Evolutionary conservation across 164 flowering plant genomes (phyloP), one percentile per base, ranked within the genome.

Genomic region (Vitis labrusca): DNA sequence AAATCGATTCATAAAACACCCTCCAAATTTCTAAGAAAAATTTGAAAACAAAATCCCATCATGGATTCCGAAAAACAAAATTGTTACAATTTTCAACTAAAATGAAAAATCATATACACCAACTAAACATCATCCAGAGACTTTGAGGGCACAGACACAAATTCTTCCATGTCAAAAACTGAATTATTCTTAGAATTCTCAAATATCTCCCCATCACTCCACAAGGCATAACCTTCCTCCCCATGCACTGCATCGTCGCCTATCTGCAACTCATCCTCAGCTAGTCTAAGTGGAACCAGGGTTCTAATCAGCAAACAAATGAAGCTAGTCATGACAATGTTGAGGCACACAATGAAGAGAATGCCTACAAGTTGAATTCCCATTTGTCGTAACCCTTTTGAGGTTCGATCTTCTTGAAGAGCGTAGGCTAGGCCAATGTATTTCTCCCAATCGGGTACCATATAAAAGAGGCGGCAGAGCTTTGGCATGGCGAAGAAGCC

Each of bases 401-500:
- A 11, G 10, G 64, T 48, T 29, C 71, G 53, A 1, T 78, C 83
- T 1, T 23, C 60, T 51, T 77, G 66, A 3, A 81, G 59, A 0
- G 75, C 83, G 47, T 80, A 78, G 10, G 61, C 69, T 6, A 77
- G 70, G 50, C 70, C 78, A 3, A 76, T 71, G 65, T 74, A 72
- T 19, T 67, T 70, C 2, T 70, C 64, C 74, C 69, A 71, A 8
- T 69, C 71, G 3, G 73, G 37, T 2, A 61, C 74, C 19, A 50
- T 37, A 65, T 54, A 79, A 65, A 81, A 81, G 48, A 81, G 71
- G 12, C 80, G 77, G 65, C 77, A 74, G 4, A 81, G 76, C 59
- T 66, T 70, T 0, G 88, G 88, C 61, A 65, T 79, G 1, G 86
- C 84, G 49, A 85, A 77, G 57, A 85, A 27, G 57, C 88, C 86